Evolutionary conservation across 305 asterid species (phyloP).

Genomic region (Solanum hybrid): DNA sequence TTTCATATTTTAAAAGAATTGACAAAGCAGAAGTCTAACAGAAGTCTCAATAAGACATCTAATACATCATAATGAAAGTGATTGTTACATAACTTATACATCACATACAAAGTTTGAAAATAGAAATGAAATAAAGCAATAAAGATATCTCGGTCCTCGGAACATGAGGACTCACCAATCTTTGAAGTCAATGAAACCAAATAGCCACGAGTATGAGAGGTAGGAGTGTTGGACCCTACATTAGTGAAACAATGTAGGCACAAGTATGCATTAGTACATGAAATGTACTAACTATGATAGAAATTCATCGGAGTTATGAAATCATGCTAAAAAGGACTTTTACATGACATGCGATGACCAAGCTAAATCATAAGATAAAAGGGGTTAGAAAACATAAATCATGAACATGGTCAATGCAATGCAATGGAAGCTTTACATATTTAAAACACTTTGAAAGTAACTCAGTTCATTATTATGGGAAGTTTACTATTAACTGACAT

Average conservation of each 20-base stretch:
- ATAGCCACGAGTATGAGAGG: not conserved
- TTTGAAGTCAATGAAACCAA: not conserved
- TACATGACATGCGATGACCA: not conserved
- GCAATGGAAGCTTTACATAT: not conserved
- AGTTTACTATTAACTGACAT: not conserved
- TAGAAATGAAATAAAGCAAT: no score
- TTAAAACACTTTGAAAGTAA: not conserved
- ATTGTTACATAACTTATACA: not conserved
- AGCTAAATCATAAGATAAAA: not conserved
- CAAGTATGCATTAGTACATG: not conserved
- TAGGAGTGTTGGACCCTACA: not conserved
- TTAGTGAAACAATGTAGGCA: not conserved
- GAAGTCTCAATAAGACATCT: not conserved
- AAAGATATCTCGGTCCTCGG: not conserved
- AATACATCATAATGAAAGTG: not conserved
- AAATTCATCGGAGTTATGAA: not conserved
- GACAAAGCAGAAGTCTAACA: not conserved
- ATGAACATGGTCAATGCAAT: not conserved
- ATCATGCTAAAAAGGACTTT: not conserved
- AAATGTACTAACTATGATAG: not conserved
- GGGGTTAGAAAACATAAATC: not conserved
- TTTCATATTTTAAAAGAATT: no score
- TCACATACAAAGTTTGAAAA: not conserved
- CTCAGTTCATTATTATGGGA: not conserved
- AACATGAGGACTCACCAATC: not conserved